These are phyloP conservation scores for Plantago ovata DNA, from an alignment of 257 asterid genomes.

Conservation along the genomic window DNA sequence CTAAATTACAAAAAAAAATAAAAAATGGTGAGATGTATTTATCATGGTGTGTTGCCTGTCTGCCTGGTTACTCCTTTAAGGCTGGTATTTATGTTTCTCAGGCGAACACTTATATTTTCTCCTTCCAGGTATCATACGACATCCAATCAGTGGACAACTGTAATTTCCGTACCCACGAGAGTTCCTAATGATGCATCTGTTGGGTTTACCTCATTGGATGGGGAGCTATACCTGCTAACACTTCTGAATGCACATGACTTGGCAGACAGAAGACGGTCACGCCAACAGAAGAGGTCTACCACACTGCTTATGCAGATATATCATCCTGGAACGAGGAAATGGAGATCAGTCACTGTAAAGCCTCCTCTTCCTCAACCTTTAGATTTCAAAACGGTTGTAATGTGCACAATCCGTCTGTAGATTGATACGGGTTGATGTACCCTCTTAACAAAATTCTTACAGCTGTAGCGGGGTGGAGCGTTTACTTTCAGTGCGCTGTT, in stretches of 20 bases:
- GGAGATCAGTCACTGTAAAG: constrained; percentile 59
- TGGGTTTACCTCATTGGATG: constrained; percentile 69
- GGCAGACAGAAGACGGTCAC: constrained; percentile 34
- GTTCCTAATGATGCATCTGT: constrained; percentile 47
- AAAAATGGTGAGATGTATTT: not conserved
- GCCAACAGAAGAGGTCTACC: constrained; percentile 58
- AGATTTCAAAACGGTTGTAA: constrained; percentile 65
- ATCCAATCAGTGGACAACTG: constrained; percentile 66
- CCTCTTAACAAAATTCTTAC: too few relatives aligned
- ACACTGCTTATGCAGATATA: constrained; percentile 64
- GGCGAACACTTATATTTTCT: not conserved
- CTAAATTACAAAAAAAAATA: not conserved
- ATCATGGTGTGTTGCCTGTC: not conserved
- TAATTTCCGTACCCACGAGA: constrained; percentile 63
- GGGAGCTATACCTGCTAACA: constrained; percentile 64
- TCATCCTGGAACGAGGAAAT: constrained; percentile 55
- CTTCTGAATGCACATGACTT: constrained; percentile 31
- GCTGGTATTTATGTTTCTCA: too few relatives aligned
- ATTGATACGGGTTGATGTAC: constrained; percentile 21
- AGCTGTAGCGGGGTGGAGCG: too few relatives aligned
- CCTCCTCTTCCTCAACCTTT: constrained; percentile 60
- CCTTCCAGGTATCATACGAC: constrained; percentile 50
- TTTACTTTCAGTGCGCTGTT: constrained; percentile 8
- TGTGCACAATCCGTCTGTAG: constrained; percentile 70
- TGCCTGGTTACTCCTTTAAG: not conserved